Evolutionary conservation across 371 early-diverging fungal genomes (phyloP).

Genomic region (Mucor irregularis): DNA sequence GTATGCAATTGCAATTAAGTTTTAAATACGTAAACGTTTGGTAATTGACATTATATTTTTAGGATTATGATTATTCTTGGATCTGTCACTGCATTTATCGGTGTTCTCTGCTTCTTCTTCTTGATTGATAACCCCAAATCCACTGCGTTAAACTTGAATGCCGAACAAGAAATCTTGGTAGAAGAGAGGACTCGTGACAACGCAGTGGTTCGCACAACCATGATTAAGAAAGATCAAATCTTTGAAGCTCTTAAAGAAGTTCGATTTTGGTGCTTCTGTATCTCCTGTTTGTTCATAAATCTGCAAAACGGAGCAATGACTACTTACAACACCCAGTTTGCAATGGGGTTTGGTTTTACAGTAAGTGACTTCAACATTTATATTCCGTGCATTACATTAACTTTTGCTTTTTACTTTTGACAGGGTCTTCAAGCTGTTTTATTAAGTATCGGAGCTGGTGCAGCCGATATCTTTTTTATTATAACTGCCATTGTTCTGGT

Average conservation of each 20-base stretch:
- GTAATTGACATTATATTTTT: neutral
- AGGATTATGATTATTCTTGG: slow-evolving; percentile 50
- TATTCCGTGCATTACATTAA: neutral
- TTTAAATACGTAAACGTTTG: neutral
- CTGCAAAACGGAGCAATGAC: slow-evolving; percentile 43
- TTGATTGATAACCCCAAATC: slow-evolving; percentile 41
- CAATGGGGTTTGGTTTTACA: slow-evolving; percentile 36
- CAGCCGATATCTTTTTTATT: slow-evolving; percentile 32
- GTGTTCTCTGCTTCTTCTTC: slow-evolving; percentile 31
- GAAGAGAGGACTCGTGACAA: slow-evolving; percentile 45
- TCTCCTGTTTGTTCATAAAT: slow-evolving; percentile 31
- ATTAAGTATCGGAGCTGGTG: slow-evolving; percentile 32
- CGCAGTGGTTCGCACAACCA: slow-evolving; percentile 31
- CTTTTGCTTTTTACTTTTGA: neutral
- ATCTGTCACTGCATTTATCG: slow-evolving; percentile 20
- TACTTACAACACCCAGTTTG: slow-evolving; percentile 32
- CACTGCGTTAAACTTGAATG: slow-evolving; percentile 23
- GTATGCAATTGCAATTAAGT: neutral
- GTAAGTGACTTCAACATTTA: slow-evolving; percentile 21
- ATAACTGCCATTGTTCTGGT: slow-evolving; percentile 16
- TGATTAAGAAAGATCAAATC: slow-evolving; percentile 32
- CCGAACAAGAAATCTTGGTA: slow-evolving; percentile 40
- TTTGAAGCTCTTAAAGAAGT: slow-evolving; percentile 35
- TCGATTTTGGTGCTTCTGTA: slow-evolving; percentile 33
- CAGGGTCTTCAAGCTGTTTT: slow-evolving; percentile 33